phyloP scores from a whole-genome alignment of 2,329 filamentous ascomycete species.

The Sphaerostilbella broomeana region DNA sequence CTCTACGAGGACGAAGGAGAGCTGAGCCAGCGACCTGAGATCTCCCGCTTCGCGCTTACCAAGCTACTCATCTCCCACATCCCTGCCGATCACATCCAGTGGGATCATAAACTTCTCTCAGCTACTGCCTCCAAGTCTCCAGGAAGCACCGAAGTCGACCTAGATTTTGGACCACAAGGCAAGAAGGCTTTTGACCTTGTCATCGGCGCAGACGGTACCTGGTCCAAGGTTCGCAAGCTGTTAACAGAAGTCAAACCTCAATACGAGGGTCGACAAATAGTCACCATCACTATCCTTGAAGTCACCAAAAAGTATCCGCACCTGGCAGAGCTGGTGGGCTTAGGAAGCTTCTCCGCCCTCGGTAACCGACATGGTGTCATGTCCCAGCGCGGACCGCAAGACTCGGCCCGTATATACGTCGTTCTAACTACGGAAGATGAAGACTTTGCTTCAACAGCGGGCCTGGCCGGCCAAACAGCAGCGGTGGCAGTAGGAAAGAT shows the following conservation, averaged over 20 bases:
- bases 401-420: slow-evolving; percentile 26
- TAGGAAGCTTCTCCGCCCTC: slow-evolving; percentile 30
- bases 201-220: slow-evolving; percentile 16
- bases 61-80: slow-evolving; percentile 28
- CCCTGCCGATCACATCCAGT: slow-evolving; percentile 29
- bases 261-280: slow-evolving; percentile 33
- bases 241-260: slow-evolving; percentile 30
- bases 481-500: slow-evolving; percentile 20
- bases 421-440: slow-evolving; percentile 22
- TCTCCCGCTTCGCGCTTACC: slow-evolving; percentile 29
- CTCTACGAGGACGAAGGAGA: slow-evolving; percentile 19
- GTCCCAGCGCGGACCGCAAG: slow-evolving; percentile 25
- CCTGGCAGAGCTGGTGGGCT: slow-evolving; percentile 33
- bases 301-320: slow-evolving; percentile 30
- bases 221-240: slow-evolving; percentile 28
- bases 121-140: slow-evolving; percentile 9
- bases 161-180: slow-evolving; percentile 21
- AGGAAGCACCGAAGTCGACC: slow-evolving; percentile 10
- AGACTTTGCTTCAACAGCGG: slow-evolving; percentile 8
- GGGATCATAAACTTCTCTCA: slow-evolving; percentile 30
- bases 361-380: slow-evolving; percentile 32
- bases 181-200: slow-evolving; percentile 14
- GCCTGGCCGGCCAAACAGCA: slow-evolving; percentile 16
- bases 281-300: slow-evolving; percentile 30
- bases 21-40: slow-evolving; percentile 28